These are phyloP conservation scores for Miscanthus sacchariflorus DNA, from an alignment of 202 grass and related monocot species.

Conservation along the genomic window DNA sequence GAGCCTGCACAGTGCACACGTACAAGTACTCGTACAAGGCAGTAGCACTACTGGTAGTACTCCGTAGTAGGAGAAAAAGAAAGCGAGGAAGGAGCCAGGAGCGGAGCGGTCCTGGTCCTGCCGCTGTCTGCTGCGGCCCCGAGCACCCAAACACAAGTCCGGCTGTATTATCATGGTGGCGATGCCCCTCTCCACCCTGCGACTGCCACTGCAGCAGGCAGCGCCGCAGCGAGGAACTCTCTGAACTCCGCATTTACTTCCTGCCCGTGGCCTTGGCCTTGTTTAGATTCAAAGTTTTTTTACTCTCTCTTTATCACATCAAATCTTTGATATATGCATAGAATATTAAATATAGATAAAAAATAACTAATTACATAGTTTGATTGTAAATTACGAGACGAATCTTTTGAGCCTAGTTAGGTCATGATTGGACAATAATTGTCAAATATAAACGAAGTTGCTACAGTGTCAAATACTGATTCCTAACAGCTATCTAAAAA, in stretches of 20 bases:
- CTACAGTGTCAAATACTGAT: no score
- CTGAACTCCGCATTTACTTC: conserved; percentile 37
- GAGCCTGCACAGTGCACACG: neutral
- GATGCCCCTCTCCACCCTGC: conserved; percentile 37
- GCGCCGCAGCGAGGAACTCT: conserved; percentile 48
- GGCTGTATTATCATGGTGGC: conserved; percentile 38
- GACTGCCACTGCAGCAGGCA: conserved; percentile 23
- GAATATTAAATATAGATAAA: no score
- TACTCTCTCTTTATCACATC: no score
- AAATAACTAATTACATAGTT: no score
- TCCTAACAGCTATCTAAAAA: no score
- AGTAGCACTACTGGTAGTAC: neutral
- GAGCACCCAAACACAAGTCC: neutral
- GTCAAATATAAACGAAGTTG: no score
- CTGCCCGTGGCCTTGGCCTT: no score
- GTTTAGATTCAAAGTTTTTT: no score
- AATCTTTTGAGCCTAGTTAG: no score
- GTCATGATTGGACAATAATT: no score
- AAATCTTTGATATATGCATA: no score
- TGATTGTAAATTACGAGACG: no score
- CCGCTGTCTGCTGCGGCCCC: neutral
- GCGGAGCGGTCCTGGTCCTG: neutral
- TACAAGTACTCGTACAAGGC: neutral
- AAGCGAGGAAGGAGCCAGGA: neutral
- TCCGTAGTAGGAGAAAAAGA: neutral